phyloP scores from a whole-genome alignment of 768 basidiomycete genomes.

The Boletus eberwhitei region DNA sequence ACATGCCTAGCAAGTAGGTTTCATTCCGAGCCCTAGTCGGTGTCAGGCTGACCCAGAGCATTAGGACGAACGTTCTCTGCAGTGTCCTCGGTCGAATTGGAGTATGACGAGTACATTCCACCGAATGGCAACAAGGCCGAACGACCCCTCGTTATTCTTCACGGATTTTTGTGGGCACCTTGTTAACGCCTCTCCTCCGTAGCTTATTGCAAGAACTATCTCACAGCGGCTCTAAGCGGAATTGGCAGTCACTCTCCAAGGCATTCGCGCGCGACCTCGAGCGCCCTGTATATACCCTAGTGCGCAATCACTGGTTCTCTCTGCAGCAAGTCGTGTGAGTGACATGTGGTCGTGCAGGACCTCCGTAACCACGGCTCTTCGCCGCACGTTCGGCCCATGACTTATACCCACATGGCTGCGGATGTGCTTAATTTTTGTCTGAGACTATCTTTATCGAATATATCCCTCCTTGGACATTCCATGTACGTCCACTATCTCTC shows the following conservation, averaged over 20 bases:
- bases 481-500: conserved; percentile 53
- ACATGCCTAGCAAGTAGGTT: conserved; percentile 7
- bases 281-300: conserved; percentile 73
- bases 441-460: conserved; percentile 48
- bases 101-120: conserved; percentile 32
- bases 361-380: conserved; percentile 88
- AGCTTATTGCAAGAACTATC: neutral
- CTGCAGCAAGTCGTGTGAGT: neutral
- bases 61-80: conserved; percentile 21
- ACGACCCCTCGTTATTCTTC: conserved; percentile 53
- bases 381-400: conserved; percentile 70
- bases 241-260: conserved; percentile 82
- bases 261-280: conserved; percentile 62
- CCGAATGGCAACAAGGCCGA: conserved; percentile 30
- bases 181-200: neutral
- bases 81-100: conserved; percentile 26
- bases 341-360: conserved; percentile 47
- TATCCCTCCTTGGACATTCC: conserved; percentile 84
- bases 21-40: no score
- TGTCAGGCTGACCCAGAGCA: conserved; percentile 5
- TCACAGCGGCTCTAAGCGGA: conserved; percentile 79
- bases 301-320: conserved; percentile 26
- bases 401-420: conserved; percentile 73
- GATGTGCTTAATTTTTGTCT: conserved; percentile 72
- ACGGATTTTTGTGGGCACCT: conserved; percentile 57